Percentiles rank a stretch among this genome's conserved stretches.
Evolutionary conservation across 2,329 filamentous ascomycete genomes (phyloP).

Genomic region (Berkeleyomyces rouxiae): DNA sequence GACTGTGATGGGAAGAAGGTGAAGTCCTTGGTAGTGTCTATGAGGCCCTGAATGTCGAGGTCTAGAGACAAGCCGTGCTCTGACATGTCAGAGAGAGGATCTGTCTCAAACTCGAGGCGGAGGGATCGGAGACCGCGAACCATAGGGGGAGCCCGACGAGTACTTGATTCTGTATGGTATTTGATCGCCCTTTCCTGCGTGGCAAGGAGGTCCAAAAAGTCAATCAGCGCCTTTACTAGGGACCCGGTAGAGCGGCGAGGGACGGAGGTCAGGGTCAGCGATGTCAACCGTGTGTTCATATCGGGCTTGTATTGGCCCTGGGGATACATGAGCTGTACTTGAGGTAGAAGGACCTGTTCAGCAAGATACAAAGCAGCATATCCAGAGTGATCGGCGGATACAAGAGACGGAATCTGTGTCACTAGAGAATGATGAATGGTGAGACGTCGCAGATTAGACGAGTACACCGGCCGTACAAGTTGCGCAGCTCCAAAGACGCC

Average conservation of each 20-base stretch:
- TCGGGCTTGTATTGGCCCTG: slow-evolving; percentile 33
- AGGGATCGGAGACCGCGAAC: slow-evolving; percentile 37
- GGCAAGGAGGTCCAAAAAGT: slow-evolving; percentile 31
- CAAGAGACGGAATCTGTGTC: slow-evolving; percentile 34
- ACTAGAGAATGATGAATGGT: slow-evolving; percentile 44
- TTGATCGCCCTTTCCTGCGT: slow-evolving; percentile 32
- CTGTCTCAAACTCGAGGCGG: slow-evolving; percentile 36
- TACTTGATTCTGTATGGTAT: slow-evolving; percentile 16
- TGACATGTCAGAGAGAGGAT: slow-evolving; percentile 19
- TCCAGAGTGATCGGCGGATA: slow-evolving; percentile 23
- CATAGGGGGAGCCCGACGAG: slow-evolving; percentile 25
- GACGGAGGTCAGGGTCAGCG: slow-evolving; percentile 36
- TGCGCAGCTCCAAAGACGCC: slow-evolving; percentile 31
- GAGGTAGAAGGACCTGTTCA: slow-evolving; percentile 28
- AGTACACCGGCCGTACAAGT: slow-evolving; percentile 35
- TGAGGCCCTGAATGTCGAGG: slow-evolving; percentile 27
- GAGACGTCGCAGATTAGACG: slow-evolving; percentile 35
- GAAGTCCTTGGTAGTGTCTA: slow-evolving; percentile 27
- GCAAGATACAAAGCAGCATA: slow-evolving; percentile 26
- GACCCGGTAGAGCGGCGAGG: slow-evolving; percentile 36
- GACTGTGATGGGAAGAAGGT: slow-evolving; percentile 27
- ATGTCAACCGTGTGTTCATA: slow-evolving; percentile 37
- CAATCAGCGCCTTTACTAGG: slow-evolving; percentile 29
- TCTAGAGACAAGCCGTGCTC: slow-evolving; percentile 19
- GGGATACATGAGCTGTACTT: slow-evolving; percentile 30